phyloP scores from a whole-genome alignment of 2,329 filamentous ascomycete species.

The Ceratocystis colombiana region DNA sequence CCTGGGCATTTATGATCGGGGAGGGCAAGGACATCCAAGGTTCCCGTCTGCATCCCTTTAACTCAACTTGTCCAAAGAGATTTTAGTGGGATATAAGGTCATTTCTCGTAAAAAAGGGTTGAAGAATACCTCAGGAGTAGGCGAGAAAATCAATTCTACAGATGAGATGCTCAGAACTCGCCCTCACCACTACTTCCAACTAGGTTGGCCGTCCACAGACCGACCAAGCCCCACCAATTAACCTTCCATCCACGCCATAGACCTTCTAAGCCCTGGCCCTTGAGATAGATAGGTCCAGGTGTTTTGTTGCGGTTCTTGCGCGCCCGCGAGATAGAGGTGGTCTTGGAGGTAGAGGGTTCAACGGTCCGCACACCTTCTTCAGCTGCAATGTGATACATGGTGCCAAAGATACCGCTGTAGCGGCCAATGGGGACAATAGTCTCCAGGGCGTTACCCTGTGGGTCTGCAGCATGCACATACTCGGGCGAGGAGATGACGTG shows the following conservation, averaged over 20 bases:
- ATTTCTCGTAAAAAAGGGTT: background rate
- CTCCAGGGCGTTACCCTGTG: slow-evolving; percentile 42
- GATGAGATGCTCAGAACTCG: slow-evolving; percentile 39
- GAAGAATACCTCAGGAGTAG: too few relatives aligned
- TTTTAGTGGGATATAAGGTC: background rate
- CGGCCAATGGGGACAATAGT: slow-evolving; percentile 71
- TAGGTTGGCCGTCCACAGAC: slow-evolving; percentile 60
- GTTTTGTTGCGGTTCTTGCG: slow-evolving; percentile 27
- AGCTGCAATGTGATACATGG: slow-evolving; percentile 75
- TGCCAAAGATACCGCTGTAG: slow-evolving; percentile 80
- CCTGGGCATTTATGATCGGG: background rate
- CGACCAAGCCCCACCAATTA: slow-evolving; percentile 66
- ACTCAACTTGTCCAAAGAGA: background rate
- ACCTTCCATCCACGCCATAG: slow-evolving; percentile 68
- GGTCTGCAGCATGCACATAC: slow-evolving; percentile 42
- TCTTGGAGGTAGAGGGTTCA: slow-evolving; percentile 27
- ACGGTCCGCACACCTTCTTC: slow-evolving; percentile 63
- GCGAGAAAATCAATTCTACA: background rate
- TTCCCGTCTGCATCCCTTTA: background rate
- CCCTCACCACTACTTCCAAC: slow-evolving; percentile 52
- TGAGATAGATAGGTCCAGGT: slow-evolving; percentile 40
- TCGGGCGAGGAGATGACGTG: slow-evolving; percentile 51
- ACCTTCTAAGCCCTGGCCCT: slow-evolving; percentile 58
- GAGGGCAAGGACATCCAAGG: background rate
- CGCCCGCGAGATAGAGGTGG: slow-evolving; percentile 18